Evolutionary conservation across 805 yeast species (phyloP), one percentile per base, ranked within the genome.

Genomic region (Helenozyma rhizophorensis): DNA sequence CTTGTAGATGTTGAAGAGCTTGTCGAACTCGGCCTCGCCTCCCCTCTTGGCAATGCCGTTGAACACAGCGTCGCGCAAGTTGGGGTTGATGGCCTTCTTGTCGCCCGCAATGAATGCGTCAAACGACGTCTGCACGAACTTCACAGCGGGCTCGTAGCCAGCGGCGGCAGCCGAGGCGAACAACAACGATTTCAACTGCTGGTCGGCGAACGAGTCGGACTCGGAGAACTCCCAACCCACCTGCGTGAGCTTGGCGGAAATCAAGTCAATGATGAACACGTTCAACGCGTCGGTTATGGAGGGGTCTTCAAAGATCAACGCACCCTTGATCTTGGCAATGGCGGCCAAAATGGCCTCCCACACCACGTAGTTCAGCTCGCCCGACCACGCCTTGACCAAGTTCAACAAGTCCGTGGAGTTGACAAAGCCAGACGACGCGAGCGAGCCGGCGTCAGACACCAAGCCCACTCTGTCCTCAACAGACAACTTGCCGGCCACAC

Each of bases 401-500:
- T 67, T 62, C 45, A 82, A 71, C 51, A 81, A 70, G 47, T 70
- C 77, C 4, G 76, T 65, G 21, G 88, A 75, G 16, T 79, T 65
- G 35, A 80, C 74, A 47, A 73, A 72, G 19, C 93, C 93, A 13
- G 90, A 78, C 17, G 78, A 62, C 4, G 90, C 76, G 45, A 83
- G 68, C 7, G 86, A 74, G 32, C 73, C 76, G 13, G 84, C 84
- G 60, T 84, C 94, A n/a, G 89, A 83, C 29, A 83, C 82, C 46
- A 82, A 69, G 26, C 89, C 90, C 35, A 81, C 77, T 58, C 86
- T 76, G 58, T 84, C 94, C 54, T 80, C 84, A 32, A 80, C 82
- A 9, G 86, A 70, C 47, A 84, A 69, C 47, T 71, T 61, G 25
- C 77, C 78, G 9, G 68, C 67, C 25, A 70, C 71, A 35, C 78